Base-by-base conservation (phyloP, 2,329 filamentous ascomycete species). In the Rugonectria rugulosa region DNA sequence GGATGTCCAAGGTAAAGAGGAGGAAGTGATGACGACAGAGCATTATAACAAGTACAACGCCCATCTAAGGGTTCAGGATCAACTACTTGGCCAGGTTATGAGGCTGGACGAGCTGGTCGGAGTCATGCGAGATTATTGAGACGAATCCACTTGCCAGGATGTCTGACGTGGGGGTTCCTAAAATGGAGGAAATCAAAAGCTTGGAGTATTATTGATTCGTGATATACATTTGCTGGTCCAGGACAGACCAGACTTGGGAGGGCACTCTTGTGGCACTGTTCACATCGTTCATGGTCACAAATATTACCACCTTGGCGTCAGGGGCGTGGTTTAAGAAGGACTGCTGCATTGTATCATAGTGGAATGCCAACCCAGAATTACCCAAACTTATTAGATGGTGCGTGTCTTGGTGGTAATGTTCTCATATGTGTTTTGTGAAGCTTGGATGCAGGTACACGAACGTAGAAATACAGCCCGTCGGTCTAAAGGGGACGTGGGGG, bases 51-150 rank as follows among this genome's bases (percentile, higher is more conserved):
- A 82, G 66, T 85, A 87, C 60, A 77, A 80, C 52, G 74, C 74
- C 38, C 83, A 86, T 67, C 77, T 88, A 59, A 84, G 84, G 31
- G 78, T 92, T 57, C 85, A 89, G 69, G 86, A 88, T 67, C 88
- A 88, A 76, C 78, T 99, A 32, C 77, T 96, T 29, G 86, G 87
- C 2, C 92, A 97, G 74, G 80, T 97, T 10, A 85, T 85, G 71
- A 83, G 91, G 57, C 80, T 97, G 63, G 95, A 99, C 75, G 89
- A 95, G 47, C 79, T 97, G 63, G 88, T 98, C 41, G 89, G 89
- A 21, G 83, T 95, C 11, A 82, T 98, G 64, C 82, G 90, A 59
- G 95, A 99, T 71, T 93, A 85, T 66, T 92, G 71, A 79, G 42
- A n/a, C n/a, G n/a, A n/a, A n/a, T n/a, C n/a, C n/a, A n/a, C n/a